Conservation (phyloP, 129 eudicot species). For the Kitagawia praeruptora region DNA sequence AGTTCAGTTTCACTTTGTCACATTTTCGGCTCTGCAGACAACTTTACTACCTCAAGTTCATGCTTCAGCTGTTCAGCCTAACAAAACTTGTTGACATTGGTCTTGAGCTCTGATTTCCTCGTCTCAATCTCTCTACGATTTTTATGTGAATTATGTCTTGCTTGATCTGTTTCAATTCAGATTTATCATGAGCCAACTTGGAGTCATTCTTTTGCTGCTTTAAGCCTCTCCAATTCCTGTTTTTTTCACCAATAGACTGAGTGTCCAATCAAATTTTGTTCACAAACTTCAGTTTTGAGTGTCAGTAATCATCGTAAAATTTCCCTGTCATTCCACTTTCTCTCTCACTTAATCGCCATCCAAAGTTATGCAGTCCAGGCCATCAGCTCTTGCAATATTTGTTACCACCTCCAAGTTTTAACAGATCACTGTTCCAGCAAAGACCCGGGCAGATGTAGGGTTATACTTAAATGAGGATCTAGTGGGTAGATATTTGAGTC, state of each 20-base stretch:
- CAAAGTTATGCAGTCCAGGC: slow-evolving; percentile 86
- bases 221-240: slow-evolving; percentile 44
- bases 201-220: slow-evolving; percentile 89
- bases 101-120: too few species aligned
- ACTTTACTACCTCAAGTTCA: slow-evolving; percentile 71
- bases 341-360: slow-evolving; percentile 99
- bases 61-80: slow-evolving; percentile 62
- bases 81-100: slow-evolving; percentile 62
- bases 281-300: slow-evolving; percentile 81
- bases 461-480: slow-evolving; percentile 29
- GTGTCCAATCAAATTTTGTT: slow-evolving; percentile 50
- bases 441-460: slow-evolving; percentile 84
- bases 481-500: background rate
- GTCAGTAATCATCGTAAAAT: slow-evolving; percentile 74
- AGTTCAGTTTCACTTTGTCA: slow-evolving; percentile 51
- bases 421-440: slow-evolving; percentile 84
- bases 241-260: slow-evolving; percentile 41
- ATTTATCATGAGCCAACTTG: slow-evolving; percentile 68
- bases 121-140: too few species aligned
- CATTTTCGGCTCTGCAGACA: slow-evolving; percentile 51
- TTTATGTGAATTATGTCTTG: slow-evolving; percentile 35
- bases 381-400: slow-evolving; percentile 76
- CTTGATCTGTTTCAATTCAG: slow-evolving; percentile 69
- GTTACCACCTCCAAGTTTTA: slow-evolving; percentile 93
- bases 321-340: slow-evolving; percentile 99